phyloP scores from a whole-genome alignment of 768 basidiomycete species.

The Tricholoma sp. region DNA sequence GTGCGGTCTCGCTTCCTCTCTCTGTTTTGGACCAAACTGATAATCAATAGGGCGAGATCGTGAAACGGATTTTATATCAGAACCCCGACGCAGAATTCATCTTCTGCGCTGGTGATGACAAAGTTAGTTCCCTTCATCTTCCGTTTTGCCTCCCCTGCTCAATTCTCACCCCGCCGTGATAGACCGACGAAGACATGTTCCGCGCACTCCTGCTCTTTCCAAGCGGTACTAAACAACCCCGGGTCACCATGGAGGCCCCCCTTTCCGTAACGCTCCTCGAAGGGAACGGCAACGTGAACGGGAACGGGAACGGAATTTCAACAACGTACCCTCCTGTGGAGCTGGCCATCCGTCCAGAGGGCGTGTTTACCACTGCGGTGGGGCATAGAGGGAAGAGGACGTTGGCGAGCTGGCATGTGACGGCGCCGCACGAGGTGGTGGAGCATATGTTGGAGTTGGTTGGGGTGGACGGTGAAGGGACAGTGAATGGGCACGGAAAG shows the following conservation, averaged over 20 bases:
- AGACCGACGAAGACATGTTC: constrained; percentile 99
- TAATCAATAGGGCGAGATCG: constrained; percentile 74
- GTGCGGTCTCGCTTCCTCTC: constrained; percentile 19
- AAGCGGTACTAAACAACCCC: constrained; percentile 32
- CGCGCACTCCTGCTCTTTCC: constrained; percentile 71
- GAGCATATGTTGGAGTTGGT: constrained; percentile 70
- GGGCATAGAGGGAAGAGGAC: constrained; percentile 88
- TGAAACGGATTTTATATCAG: constrained; percentile 87
- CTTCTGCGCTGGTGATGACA: constrained; percentile 98
- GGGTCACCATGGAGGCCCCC: constrained; percentile 50
- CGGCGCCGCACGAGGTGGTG: constrained; percentile 81
- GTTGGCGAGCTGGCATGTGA: constrained; percentile 89
- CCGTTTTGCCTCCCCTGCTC: not conserved
- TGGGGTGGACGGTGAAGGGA: constrained; percentile 19
- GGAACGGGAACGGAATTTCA: not conserved
- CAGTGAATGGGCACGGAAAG: not conserved
- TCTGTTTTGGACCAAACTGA: not conserved
- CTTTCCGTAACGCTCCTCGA: constrained; percentile 47
- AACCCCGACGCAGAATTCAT: constrained; percentile 94
- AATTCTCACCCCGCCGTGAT: constrained; percentile 18
- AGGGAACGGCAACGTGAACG: not conserved
- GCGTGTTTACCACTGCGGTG: constrained; percentile 90
- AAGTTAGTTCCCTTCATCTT: constrained; percentile 39
- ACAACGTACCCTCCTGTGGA: constrained; percentile 38
- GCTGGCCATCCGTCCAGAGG: constrained; percentile 59